Evolutionary conservation across 176 grass and related monocot genomes (phyloP), one percentile per base, ranked within the genome.

Genomic region (Dendrocalamus sinicus): DNA sequence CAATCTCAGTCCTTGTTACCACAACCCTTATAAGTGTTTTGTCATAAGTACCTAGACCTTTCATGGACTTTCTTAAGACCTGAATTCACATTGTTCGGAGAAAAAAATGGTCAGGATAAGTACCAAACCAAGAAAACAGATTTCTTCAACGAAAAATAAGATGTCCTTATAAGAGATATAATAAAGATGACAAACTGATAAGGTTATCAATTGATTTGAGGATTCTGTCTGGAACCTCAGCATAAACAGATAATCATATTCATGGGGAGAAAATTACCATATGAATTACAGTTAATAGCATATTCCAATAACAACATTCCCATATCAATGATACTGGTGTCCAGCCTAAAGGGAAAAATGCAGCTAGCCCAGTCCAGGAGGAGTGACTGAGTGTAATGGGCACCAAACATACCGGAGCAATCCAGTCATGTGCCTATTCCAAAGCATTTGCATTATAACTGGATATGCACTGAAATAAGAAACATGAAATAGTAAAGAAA

Each of bases 61-160:
- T 96, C 97, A 96, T 99, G 83, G 97, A 65, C 78, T 96, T 99
- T n/a, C 86, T 77, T 76, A 99, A 83, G 24, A 88, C 89, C 97
- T 99, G 84, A 75, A 91, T 83, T 72, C 19, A 62, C 46, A 63
- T 28, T 47, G 58, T 88, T 53, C 2, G 41, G 6, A 39, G 15
- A 61, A 45, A 82, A 30, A 59, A 61, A 52, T 73, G 7, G 15
- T 44, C 65, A 82, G 37, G 23, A 66, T 53, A 81, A 70, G 32
- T 76, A 51, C 22, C 43, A 81, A 61, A 60, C 22, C 2, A 75
- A 63, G 50, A 41, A 67, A 76, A 44, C 26, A 59, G 60, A 74
- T 2, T 72, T 35, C 12, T 41, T 74, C 40, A 67, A 67, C 2
- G 8, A 72, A 51, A 41, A 50, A 43, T 9, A 5, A 23, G 3